phyloP scores from a whole-genome alignment of 1,139 yeast genomes.

The Yamadazyma diddensiae region DNA sequence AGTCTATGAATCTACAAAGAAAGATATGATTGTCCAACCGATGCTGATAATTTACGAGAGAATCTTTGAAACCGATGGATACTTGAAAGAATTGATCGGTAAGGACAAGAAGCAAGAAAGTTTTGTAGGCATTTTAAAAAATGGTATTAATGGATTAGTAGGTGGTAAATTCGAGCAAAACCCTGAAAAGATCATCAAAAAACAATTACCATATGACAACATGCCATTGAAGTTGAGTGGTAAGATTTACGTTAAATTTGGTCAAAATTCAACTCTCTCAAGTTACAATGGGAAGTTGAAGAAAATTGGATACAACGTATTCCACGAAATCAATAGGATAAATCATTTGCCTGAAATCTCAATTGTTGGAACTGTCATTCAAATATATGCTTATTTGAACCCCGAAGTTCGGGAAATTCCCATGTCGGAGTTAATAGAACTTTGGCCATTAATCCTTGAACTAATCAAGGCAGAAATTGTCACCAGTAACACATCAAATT shows the following conservation, averaged over 20 bases:
- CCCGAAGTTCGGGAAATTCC: constrained; percentile 16
- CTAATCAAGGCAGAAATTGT: constrained; percentile 10
- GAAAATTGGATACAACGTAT: constrained; percentile 39
- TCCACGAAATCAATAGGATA: constrained; percentile 39
- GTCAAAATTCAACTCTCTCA: constrained; percentile 29
- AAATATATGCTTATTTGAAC: constrained; percentile 25
- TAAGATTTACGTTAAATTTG: constrained; percentile 38
- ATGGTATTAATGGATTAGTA: constrained; percentile 31
- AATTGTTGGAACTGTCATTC: constrained; percentile 38
- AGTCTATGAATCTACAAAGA: constrained; percentile 41
- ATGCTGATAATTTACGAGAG: constrained; percentile 63
- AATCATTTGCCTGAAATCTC: constrained; percentile 38
- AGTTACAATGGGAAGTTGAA: constrained; percentile 28
- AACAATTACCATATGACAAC: constrained; percentile 11
- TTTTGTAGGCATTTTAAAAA: constrained; percentile 31
- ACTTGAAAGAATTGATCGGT: constrained; percentile 59
- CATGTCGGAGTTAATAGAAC: constrained; percentile 23
- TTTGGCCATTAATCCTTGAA: constrained; percentile 22
- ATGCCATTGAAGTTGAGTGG: constrained; percentile 26
- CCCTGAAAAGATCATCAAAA: constrained; percentile 15
- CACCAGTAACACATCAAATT: constrained; percentile 11
- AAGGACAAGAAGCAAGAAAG: constrained; percentile 54
- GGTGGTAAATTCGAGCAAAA: constrained; percentile 10
- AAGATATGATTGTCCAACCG: constrained; percentile 50
- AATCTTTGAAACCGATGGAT: constrained; percentile 65